Evolutionary conservation across 2,329 filamentous ascomycete species (phyloP), one percentile per base, ranked within the genome.

Genomic region (Stromatinia cepivora): DNA sequence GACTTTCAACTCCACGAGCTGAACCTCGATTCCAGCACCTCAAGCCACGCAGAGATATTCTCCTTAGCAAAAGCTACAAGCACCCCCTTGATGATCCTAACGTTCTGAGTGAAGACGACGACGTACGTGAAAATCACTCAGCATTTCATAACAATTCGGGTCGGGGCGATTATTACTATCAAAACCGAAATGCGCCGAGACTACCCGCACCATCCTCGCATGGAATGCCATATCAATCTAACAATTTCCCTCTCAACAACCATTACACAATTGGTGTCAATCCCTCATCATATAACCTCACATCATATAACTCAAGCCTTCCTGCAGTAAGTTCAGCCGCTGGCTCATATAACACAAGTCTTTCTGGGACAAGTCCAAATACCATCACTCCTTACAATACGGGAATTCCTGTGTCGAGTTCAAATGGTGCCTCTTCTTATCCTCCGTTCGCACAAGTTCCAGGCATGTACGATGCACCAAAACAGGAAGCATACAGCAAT

Each of bases 11-110:
- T 0, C 92, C 91, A 0, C 80, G 83, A 1, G 83, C 86, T 67
- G 84, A 87, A 70, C 81, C 84, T 0, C 79, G 78, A 28, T 80
- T 89, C 54, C 79, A 79, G 36, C 78, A 81, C 62, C 80, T 90
- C 42, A 79, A 82, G 9, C 88, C 88, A 17, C 86, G 89, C 6
- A 70, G 77, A 0, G 86, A 89, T 66, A 81, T 92, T 39, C 81
- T 88, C 54, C 83, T 83, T 22, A 84, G 85, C 64, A 87, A 90
- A 75, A 91, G 87, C 78, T 92, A 92, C 79, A 86, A 89, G 11
- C 83, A 87, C 0, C 87, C 88, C 0, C 83, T 91, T 45, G 87
- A 91, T 66, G 88, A 91, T 61, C 77, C 84, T 3, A 86, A 88
- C 28, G 72, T 72, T 4, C 71, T 78, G 73, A 75, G 76, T 56